Percentiles rank a stretch among this genome's conserved stretches.
These are phyloP conservation scores for Azolla pinnata DNA, from an alignment of 75 land plant species.

Conservation along the genomic window DNA sequence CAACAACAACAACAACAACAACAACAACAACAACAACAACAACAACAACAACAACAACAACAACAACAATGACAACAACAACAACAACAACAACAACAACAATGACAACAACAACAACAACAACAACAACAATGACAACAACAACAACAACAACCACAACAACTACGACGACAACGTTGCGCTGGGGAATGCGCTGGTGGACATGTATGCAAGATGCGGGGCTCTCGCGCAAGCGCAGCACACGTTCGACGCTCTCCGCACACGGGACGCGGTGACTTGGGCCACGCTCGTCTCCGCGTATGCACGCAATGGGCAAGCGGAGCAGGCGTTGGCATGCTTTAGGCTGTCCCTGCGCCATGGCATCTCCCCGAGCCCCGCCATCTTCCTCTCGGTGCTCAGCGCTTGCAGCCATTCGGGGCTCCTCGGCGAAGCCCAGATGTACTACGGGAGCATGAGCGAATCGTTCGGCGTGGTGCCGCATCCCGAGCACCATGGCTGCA, in stretches of 20 bases:
- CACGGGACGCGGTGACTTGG: slow-evolving; percentile 39
- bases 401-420: slow-evolving; percentile 5
- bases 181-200: slow-evolving; percentile 39
- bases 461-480: background rate
- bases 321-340: slow-evolving; percentile 26
- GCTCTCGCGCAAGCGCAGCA: slow-evolving; percentile 16
- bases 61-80: too few species aligned
- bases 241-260: slow-evolving; percentile 19
- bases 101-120: too few species aligned
- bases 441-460: background rate
- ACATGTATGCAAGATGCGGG: slow-evolving; percentile 49
- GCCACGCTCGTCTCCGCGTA: slow-evolving; percentile 33
- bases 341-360: slow-evolving; percentile 38
- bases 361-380: slow-evolving; percentile 17
- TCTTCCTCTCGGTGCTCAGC: slow-evolving; percentile 9
- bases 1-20: too few species aligned
- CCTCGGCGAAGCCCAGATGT: slow-evolving; percentile 5
- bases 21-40: too few species aligned
- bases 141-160: slow-evolving; percentile 15
- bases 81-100: too few species aligned
- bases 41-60: too few species aligned
- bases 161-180: slow-evolving; percentile 36
- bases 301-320: slow-evolving; percentile 29
- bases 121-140: too few species aligned
- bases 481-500: slow-evolving; percentile 5